Evolutionary conservation across 768 basidiomycete species (phyloP).

Genomic region (Lentinula lateritia): DNA sequence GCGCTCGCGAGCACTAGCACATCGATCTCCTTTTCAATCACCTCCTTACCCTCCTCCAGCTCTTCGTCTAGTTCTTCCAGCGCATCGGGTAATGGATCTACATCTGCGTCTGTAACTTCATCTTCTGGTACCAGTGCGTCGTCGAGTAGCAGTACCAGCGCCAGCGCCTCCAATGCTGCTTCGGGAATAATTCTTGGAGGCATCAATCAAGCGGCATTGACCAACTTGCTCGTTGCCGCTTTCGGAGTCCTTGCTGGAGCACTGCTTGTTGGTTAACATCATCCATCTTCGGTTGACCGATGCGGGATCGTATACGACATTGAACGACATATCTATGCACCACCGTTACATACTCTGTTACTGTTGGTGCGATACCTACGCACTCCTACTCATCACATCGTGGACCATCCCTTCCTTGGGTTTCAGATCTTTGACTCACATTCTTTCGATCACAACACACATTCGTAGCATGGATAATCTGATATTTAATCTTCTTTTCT

Average conservation of each 20-base stretch:
- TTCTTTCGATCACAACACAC: neutral
- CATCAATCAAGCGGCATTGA: neutral
- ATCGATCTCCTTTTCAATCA: neutral
- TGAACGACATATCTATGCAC: neutral
- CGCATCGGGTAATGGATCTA: neutral
- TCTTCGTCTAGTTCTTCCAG: neutral
- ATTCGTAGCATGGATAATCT: neutral
- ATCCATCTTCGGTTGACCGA: neutral
- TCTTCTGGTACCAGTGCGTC: neutral
- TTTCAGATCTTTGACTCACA: neutral
- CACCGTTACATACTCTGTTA: neutral
- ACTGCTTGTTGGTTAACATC: neutral
- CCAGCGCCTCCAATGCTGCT: neutral
- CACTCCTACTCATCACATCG: too few species aligned
- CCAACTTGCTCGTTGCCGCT: neutral
- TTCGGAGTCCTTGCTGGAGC: neutral
- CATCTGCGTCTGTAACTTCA: neutral
- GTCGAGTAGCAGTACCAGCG: neutral
- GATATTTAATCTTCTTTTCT: neutral
- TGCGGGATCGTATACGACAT: neutral
- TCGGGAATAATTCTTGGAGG: neutral
- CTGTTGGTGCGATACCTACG: too few species aligned
- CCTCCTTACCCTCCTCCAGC: neutral
- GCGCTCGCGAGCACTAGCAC: slow-evolving; percentile 1
- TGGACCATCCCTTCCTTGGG: neutral